Conservation (phyloP, 192 early-diverging fungal genomes). For the Chytriomyces hyalinus region DNA sequence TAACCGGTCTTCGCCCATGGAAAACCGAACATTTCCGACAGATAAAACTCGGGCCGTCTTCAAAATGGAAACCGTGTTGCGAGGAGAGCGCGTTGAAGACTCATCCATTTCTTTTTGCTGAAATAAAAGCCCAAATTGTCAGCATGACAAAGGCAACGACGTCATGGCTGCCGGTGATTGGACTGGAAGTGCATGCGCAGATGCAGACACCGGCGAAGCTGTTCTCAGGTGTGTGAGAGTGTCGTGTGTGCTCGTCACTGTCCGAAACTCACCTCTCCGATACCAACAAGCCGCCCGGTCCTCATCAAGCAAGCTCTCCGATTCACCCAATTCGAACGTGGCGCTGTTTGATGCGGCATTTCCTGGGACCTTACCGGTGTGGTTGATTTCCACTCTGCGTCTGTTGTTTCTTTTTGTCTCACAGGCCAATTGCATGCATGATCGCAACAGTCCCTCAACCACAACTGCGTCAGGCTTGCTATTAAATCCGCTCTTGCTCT, state of each 20-base stretch:
- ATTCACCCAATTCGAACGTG: conserved; percentile 74
- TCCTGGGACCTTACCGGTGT: conserved; percentile 83
- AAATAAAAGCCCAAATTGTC: background rate
- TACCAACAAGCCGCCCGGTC: conserved; percentile 10
- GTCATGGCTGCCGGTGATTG: conserved; percentile 63
- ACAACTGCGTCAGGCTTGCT: conserved; percentile 74
- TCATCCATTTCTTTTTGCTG: background rate
- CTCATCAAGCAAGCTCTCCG: conserved; percentile 38
- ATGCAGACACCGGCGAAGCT: conserved; percentile 77
- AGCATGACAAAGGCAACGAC: background rate
- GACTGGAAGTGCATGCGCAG: conserved; percentile 91
- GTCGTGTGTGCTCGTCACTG: background rate
- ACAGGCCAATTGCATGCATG: background rate
- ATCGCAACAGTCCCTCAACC: conserved; percentile 58
- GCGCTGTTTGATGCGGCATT: conserved; percentile 80
- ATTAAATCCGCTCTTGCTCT: conserved; percentile 76
- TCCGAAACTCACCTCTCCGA: background rate
- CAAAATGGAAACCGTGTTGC: background rate
- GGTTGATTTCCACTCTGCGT: background rate
- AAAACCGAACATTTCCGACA: too few species aligned
- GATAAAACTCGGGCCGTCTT: too few species aligned
- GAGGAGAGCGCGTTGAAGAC: background rate
- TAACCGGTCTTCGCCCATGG: too few species aligned
- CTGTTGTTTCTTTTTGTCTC: background rate
- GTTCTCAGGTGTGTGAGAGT: conserved; percentile 67